Evolutionary conservation across 179 eudicot genomes (phyloP).

Genomic region (Silene vulgaris): DNA sequence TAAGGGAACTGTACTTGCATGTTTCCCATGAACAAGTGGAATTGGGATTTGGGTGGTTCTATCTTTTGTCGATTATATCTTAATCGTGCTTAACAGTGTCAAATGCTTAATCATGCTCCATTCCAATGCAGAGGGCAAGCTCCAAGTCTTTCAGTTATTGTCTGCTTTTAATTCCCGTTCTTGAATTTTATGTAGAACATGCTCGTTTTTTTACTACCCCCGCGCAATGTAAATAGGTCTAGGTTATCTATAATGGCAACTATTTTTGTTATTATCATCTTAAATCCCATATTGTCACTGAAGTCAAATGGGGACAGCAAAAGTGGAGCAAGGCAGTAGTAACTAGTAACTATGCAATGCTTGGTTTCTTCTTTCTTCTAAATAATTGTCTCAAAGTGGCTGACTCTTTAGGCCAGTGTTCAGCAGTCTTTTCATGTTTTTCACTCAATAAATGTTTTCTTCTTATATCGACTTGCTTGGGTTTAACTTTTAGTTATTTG

Average conservation of each 20-base stretch:
- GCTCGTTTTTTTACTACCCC: no score
- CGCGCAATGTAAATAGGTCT: background rate
- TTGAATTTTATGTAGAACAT: background rate
- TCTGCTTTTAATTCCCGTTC: background rate
- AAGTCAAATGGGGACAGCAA: background rate
- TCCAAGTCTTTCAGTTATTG: background rate
- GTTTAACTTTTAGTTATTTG: conserved; percentile 32
- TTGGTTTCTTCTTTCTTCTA: background rate
- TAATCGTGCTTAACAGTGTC: background rate
- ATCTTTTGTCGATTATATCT: background rate
- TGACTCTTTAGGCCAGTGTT: background rate
- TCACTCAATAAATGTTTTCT: background rate
- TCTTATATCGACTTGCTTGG: background rate
- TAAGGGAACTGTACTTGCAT: background rate
- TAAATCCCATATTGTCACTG: background rate
- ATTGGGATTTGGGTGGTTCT: background rate
- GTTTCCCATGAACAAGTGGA: background rate
- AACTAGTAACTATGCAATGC: background rate
- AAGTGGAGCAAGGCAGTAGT: background rate
- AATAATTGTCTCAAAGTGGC: background rate
- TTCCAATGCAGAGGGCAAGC: background rate
- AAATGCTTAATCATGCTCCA: background rate
- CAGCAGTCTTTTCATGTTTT: background rate
- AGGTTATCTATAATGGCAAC: background rate
- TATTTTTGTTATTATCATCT: background rate